Percentiles rank a stretch among this genome's conserved stretches.
phyloP scores from a whole-genome alignment of 768 basidiomycete species.

The Mycena albidolilacea region DNA sequence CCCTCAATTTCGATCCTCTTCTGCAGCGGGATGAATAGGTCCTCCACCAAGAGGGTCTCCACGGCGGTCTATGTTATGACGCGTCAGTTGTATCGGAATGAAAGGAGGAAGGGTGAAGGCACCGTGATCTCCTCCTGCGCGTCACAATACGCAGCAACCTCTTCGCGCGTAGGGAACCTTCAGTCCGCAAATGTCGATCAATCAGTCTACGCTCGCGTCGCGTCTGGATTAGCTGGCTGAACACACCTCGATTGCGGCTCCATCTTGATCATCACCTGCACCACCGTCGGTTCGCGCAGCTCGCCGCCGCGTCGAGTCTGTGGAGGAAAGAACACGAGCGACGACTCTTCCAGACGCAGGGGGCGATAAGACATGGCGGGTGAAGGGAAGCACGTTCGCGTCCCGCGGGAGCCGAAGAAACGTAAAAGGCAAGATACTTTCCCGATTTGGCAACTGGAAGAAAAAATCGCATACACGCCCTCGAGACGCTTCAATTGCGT shows the following conservation, averaged over 20 bases:
- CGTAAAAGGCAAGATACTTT: constrained; percentile 12
- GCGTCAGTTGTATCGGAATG: background rate
- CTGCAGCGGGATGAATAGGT: constrained; percentile 18
- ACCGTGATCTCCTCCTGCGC: constrained; percentile 38
- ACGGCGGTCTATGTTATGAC: constrained; percentile 19
- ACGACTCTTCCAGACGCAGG: constrained; percentile 28
- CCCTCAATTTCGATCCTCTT: constrained; percentile 32
- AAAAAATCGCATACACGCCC: too few species aligned
- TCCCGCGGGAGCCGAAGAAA: background rate
- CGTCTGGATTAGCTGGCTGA: background rate
- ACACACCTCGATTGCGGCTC: constrained; percentile 18
- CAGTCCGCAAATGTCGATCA: too few species aligned
- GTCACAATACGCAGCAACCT: constrained; percentile 34
- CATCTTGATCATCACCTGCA: constrained; percentile 35
- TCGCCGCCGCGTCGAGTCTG: background rate
- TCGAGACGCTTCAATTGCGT: too few species aligned
- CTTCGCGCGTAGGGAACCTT: constrained; percentile 31
- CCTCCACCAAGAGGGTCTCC: constrained; percentile 26
- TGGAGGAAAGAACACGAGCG: constrained; percentile 34
- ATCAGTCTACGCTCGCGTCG: background rate
- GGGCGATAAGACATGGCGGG: constrained; percentile 13
- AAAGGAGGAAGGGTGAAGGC: background rate
- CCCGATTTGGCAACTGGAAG: background rate
- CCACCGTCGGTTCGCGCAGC: constrained; percentile 22
- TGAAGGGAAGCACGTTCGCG: background rate